These are phyloP conservation scores for Proliferodiscus dingleyae DNA, from an alignment of 2,329 filamentous ascomycete genomes.

Conservation along the genomic window DNA sequence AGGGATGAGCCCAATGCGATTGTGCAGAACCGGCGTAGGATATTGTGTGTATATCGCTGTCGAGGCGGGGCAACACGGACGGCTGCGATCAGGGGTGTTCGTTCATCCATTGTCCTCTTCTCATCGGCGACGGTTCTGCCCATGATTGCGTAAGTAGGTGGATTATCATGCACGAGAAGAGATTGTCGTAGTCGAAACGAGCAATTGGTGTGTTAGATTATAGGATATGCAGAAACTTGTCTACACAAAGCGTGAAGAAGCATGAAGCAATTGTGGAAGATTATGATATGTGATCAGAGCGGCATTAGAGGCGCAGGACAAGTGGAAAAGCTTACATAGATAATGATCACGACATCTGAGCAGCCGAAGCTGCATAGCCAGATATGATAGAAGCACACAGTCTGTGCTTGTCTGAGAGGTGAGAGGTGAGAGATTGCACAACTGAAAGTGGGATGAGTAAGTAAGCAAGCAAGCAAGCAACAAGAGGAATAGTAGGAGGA, in stretches of 20 bases:
- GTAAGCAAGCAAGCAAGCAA: no score
- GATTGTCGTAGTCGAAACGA: background rate
- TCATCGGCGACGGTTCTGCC: conserved; percentile 10
- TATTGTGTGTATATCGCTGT: conserved; percentile 54
- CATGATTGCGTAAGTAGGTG: conserved; percentile 9
- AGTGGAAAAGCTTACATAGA: no score
- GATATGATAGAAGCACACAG: no score
- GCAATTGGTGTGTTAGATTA: no score
- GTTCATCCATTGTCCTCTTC: conserved; percentile 41
- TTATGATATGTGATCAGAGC: no score
- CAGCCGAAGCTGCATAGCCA: background rate
- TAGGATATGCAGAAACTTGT: no score
- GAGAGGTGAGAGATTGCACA: no score
- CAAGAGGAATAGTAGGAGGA: background rate
- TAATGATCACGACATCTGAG: background rate
- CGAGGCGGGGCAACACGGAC: conserved; percentile 50
- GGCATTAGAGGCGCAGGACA: no score
- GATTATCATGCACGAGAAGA: background rate
- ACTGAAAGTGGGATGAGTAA: background rate
- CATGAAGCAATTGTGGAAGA: background rate
- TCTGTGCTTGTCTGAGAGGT: no score
- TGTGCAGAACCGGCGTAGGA: conserved; percentile 61
- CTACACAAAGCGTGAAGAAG: background rate
- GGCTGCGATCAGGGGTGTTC: conserved; percentile 62
- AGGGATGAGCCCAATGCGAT: conserved; percentile 53